Base-by-base conservation (phyloP, 148 eudicot genomes). In the Heliosperma pusillum region DNA sequence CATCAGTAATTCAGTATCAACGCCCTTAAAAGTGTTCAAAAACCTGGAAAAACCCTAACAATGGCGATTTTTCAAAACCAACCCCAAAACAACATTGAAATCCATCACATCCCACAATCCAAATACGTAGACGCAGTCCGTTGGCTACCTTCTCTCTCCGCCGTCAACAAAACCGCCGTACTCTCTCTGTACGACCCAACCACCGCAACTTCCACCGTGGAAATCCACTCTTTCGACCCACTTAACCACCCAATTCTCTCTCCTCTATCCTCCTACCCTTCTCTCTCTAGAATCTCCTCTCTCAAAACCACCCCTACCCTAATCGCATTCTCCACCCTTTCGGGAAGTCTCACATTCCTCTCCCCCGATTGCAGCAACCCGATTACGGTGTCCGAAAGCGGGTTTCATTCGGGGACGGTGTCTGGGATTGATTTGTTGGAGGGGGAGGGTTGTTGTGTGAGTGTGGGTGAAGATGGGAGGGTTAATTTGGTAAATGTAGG, bases 401-500 rank as follows among this genome's bases (percentile, higher is more conserved):
- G 61, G 21, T 80, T 90, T 47, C 96, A 90, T 44, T 36, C 11
- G 11, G 97, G 92, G 12, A 66, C 88, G 19, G 80, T 93, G 58
- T 82, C 87, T 60, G 81, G 85, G 44, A 73, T 90, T 30, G 98
- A 93, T 76, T 70, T 91, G 77, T 73, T 79, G 82, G 93, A 85
- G 42, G 83, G 71, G 78, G 93, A 83, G 52, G 81, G 79, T 61
- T 88, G 87, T 65, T 89, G 87, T 77, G 88, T 91, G 64, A 81
- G 83, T 79, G 98, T 91, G 22, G 98, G 98, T 40, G 93, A 88
- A 55, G 95, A 93, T 82, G 98, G 98, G 87, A 90, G 91, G 83
- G 88, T 91, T 45, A 86, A 88, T 85, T 72, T 88, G 90, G 88
- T 89, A 29, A 84, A 65, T 68, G 55, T 88, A 2, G 86, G 76